Conservation (phyloP, 208 protist species). For the Trichomonas gallinae region DNA sequence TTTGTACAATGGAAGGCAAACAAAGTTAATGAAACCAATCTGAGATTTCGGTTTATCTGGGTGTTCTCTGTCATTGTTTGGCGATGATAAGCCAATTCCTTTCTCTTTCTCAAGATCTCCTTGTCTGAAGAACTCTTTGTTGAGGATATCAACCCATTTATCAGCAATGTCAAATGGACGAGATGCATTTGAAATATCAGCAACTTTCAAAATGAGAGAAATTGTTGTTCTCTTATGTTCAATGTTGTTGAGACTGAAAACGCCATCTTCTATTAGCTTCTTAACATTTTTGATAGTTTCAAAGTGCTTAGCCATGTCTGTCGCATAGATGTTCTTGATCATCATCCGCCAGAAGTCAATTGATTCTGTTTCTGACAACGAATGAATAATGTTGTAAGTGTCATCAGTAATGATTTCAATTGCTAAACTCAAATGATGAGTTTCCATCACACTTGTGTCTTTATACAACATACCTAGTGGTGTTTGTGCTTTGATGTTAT, state of each 20-base stretch:
- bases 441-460: constrained; percentile 49
- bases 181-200: constrained; percentile 2
- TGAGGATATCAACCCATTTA: constrained; percentile 1
- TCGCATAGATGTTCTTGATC: constrained; percentile 42
- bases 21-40: neutral
- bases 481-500: constrained; percentile 67
- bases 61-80: neutral
- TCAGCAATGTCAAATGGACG: neutral
- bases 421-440: constrained; percentile 40
- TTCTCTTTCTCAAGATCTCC: neutral
- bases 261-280: neutral
- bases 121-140: neutral
- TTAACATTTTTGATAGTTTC: constrained; percentile 14
- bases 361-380: constrained; percentile 31
- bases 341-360: constrained; percentile 33
- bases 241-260: neutral
- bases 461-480: constrained; percentile 62
- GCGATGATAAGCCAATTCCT: neutral
- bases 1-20: neutral
- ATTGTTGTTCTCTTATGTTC: neutral
- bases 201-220: neutral
- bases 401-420: constrained; percentile 29
- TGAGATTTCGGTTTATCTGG: constrained; percentile 13
- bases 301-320: constrained; percentile 47
- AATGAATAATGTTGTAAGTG: constrained; percentile 33